phyloP scores from a whole-genome alignment of 2,329 filamentous ascomycete genomes.

The Fusarium graminum region DNA sequence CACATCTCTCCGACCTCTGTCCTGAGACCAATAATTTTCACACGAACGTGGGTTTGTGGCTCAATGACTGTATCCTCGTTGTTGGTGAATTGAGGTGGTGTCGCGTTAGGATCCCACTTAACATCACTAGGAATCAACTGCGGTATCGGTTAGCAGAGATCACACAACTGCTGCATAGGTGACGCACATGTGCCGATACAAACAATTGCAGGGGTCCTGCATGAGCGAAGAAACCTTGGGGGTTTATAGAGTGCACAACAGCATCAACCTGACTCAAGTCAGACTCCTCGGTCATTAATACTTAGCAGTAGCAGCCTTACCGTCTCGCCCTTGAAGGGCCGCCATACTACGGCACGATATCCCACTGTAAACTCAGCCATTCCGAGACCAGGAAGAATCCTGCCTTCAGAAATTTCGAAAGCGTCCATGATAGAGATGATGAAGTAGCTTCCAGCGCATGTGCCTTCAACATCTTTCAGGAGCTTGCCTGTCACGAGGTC shows the following conservation, averaged over 20 bases:
- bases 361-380: slow-evolving; percentile 94
- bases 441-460: slow-evolving; percentile 94
- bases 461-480: slow-evolving; percentile 92
- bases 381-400: slow-evolving; percentile 90
- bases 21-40: slow-evolving; percentile 94
- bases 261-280: slow-evolving; percentile 81
- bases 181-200: slow-evolving; percentile 82
- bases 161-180: background rate
- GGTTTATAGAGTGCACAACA: slow-evolving; percentile 90
- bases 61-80: slow-evolving; percentile 95
- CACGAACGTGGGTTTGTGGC: slow-evolving; percentile 89
- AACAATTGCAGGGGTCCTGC: slow-evolving; percentile 84
- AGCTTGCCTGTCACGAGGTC: slow-evolving; percentile 91
- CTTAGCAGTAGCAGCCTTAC: slow-evolving; percentile 65
- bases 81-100: slow-evolving; percentile 96
- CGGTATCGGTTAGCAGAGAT: slow-evolving; percentile 26
- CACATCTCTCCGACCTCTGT: slow-evolving; percentile 96
- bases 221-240: slow-evolving; percentile 90
- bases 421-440: slow-evolving; percentile 98
- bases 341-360: slow-evolving; percentile 96
- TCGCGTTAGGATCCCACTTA: slow-evolving; percentile 95
- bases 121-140: slow-evolving; percentile 93
- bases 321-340: slow-evolving; percentile 97
- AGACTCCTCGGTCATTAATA: slow-evolving; percentile 46
- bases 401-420: slow-evolving; percentile 92